Evolutionary conservation across 179 eudicot genomes (phyloP).

Genomic region (Carnegiea gigantea): DNA sequence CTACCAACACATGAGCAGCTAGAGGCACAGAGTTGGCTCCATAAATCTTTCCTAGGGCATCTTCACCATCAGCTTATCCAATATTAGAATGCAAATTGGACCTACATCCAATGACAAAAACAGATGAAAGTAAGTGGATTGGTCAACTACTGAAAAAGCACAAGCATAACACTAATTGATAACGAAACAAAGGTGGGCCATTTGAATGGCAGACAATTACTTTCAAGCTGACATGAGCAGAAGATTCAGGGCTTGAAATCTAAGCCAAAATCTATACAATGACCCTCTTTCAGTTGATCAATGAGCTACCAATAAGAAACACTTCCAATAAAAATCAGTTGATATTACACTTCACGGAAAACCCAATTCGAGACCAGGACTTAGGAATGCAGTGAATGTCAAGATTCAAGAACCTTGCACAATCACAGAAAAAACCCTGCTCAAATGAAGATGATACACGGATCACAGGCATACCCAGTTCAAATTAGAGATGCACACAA

Average conservation of each 20-base stretch:
- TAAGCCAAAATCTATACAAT: not conserved
- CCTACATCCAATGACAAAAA: constrained; percentile 12
- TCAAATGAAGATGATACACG: not conserved
- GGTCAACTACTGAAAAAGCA: not conserved
- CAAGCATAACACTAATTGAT: not conserved
- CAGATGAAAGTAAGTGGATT: not conserved
- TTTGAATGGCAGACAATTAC: not conserved
- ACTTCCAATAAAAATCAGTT: not conserved
- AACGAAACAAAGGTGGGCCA: not conserved
- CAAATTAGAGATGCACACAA: not conserved
- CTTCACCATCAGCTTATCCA: constrained; percentile 8
- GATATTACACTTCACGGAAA: not conserved
- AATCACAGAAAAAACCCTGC: not conserved
- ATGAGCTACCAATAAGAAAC: not conserved
- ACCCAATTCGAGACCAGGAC: not conserved
- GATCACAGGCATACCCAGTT: not conserved
- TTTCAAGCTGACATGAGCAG: not conserved
- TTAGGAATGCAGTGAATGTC: not conserved
- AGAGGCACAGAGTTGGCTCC: not conserved
- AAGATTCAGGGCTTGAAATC: not conserved
- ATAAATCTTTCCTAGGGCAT: not conserved
- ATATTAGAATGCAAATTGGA: not conserved
- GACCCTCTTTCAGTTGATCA: not conserved
- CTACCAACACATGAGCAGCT: not conserved
- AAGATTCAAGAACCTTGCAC: not conserved